Conservation (phyloP, 2,329 filamentous ascomycete species). For the Colletotrichum sp. region DNA sequence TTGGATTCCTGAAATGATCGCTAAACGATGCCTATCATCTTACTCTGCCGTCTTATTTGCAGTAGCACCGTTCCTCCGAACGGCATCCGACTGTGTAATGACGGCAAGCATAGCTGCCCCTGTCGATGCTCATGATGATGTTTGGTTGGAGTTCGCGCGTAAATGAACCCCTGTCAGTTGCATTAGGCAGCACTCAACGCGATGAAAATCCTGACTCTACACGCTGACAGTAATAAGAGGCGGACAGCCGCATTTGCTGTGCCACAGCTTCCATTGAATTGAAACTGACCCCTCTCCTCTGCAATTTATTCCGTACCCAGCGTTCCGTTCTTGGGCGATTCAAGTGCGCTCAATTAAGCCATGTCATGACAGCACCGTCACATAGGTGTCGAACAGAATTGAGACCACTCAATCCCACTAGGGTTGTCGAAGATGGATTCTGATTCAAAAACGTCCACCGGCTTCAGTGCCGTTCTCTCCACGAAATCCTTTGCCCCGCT, state of each 20-base stretch:
- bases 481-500: background rate
- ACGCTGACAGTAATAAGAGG: background rate
- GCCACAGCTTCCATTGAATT: background rate
- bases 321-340: background rate
- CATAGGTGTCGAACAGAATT: background rate
- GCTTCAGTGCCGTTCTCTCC: background rate
- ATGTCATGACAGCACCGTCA: background rate
- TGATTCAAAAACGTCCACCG: background rate
- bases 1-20: background rate
- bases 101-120: background rate
- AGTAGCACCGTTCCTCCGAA: background rate
- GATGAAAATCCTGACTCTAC: background rate
- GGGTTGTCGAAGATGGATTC: background rate
- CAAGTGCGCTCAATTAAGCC: accelerated
- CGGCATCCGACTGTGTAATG: background rate
- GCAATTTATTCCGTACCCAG: background rate
- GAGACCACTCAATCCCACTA: background rate
- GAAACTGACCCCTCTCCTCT: background rate
- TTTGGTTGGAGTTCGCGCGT: background rate
- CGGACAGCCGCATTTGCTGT: background rate
- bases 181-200: background rate
- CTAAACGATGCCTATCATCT: background rate
- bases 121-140: background rate
- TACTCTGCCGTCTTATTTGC: background rate
- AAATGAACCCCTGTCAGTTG: background rate